A percentile compares a stretch with the other conserved stretches of the same genome.
Evolutionary conservation across 2,329 filamentous ascomycete genomes (phyloP).

Genomic region (Coniella vitis): DNA sequence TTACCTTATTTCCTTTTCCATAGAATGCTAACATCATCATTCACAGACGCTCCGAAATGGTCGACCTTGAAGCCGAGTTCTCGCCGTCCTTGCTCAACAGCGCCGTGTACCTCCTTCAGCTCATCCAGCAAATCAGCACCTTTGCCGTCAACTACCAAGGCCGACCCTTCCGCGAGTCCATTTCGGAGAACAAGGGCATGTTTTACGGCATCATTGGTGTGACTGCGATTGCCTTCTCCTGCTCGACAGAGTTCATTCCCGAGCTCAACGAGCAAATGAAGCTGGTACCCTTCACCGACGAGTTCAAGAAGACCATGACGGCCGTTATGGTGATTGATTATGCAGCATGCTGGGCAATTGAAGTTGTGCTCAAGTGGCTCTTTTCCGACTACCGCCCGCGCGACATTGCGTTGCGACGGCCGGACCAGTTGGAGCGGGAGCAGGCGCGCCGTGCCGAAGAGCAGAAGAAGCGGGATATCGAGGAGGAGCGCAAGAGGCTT

Average conservation of each 20-base stretch:
- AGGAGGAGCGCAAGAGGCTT: conserved; percentile 40
- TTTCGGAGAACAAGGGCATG: conserved; percentile 95
- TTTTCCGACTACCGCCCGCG: conserved; percentile 92
- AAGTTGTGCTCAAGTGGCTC: conserved; percentile 73
- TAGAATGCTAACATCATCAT: conserved; percentile 21
- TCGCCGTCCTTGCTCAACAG: conserved; percentile 89
- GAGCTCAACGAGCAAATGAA: conserved; percentile 92
- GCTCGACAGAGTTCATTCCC: conserved; percentile 89
- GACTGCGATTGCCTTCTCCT: conserved; percentile 83
- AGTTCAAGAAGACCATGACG: conserved; percentile 87
- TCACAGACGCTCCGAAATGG: conserved; percentile 43
- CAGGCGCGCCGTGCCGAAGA: conserved; percentile 58
- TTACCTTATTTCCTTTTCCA: neutral
- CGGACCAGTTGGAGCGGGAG: conserved; percentile 80
- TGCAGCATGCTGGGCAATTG: conserved; percentile 76
- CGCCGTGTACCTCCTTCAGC: conserved; percentile 91
- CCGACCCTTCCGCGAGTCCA: conserved; percentile 91
- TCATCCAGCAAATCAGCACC: conserved; percentile 98
- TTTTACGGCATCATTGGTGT: conserved; percentile 93
- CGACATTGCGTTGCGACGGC: conserved; percentile 80
- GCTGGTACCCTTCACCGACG: conserved; percentile 78
- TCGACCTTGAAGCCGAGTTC: conserved; percentile 95
- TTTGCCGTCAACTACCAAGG: conserved; percentile 99
- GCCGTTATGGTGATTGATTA: conserved; percentile 83
- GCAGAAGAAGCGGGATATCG: conserved; percentile 38